Percentiles rank a stretch among this genome's conserved stretches.
These are phyloP conservation scores for Herpetomonas tarakana DNA, from an alignment of 208 protist species.

Conservation along the genomic window DNA sequence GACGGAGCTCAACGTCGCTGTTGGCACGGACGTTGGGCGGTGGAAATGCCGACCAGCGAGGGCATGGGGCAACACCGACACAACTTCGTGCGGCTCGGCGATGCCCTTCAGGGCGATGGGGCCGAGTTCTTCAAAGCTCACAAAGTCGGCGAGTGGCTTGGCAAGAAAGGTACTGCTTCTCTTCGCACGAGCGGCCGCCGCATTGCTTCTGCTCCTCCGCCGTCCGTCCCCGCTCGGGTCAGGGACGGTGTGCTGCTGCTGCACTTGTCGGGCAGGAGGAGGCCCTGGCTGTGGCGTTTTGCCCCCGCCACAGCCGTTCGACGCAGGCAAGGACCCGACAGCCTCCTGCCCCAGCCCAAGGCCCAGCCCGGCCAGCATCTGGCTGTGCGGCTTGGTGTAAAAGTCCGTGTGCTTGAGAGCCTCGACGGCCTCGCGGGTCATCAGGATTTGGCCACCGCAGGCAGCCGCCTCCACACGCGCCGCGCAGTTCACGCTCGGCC, in stretches of 20 bases:
- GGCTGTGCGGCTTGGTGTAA: neutral
- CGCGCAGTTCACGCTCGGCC: constrained; percentile 17
- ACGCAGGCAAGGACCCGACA: too few species aligned
- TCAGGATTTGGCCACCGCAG: constrained; percentile 5
- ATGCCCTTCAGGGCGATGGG: constrained; percentile 20
- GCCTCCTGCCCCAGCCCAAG: too few species aligned
- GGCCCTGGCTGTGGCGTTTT: too few species aligned
- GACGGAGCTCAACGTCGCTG: too few species aligned
- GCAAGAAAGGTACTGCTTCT: neutral
- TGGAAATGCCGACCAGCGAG: constrained; percentile 18
- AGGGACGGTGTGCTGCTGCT: too few species aligned
- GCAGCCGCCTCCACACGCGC: constrained; percentile 14
- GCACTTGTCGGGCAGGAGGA: too few species aligned
- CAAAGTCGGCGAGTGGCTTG: constrained; percentile 7
- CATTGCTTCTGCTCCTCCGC: too few species aligned
- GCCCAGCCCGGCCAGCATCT: neutral
- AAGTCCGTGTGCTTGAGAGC: constrained; percentile 11
- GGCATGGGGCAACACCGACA: constrained; percentile 23
- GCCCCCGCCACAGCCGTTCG: too few species aligned
- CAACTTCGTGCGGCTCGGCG: constrained; percentile 17
- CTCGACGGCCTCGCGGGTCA: constrained; percentile 6
- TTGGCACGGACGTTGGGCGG: too few species aligned
- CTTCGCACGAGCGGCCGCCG: too few species aligned
- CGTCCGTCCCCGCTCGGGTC: too few species aligned
- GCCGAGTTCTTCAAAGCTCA: constrained; percentile 17